A percentile compares a stretch with the other conserved stretches of the same genome.
Conservation (phyloP, 306 rosid species). For the Pueraria montana region DNA sequence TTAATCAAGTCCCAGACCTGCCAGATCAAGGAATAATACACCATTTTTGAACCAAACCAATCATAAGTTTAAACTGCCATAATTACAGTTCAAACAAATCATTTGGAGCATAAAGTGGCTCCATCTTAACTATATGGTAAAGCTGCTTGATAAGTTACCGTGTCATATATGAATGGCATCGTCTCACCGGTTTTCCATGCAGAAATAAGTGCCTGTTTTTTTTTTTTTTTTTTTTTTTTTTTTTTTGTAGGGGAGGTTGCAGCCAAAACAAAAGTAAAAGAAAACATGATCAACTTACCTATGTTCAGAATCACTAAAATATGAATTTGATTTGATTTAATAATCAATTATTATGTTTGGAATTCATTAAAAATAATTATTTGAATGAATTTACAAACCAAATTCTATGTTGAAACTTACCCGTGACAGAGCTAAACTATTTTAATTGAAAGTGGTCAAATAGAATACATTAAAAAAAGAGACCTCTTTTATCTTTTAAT, state of each 20-base stretch:
- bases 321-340: not conserved
- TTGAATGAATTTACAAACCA: not conserved
- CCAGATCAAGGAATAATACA: conserved; percentile 23
- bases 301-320: not conserved
- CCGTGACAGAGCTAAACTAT: no score
- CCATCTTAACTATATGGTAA: conserved; percentile 32
- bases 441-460: no score
- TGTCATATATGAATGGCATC: conserved; percentile 96
- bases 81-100: conserved; percentile 38
- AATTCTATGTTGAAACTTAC: not conserved
- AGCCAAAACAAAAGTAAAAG: conserved; percentile 3
- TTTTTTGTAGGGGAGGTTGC: not conserved
- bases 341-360: not conserved
- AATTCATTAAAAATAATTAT: not conserved
- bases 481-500: no score
- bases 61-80: conserved; percentile 18
- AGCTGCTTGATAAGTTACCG: conserved; percentile 60
- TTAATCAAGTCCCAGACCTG: conserved; percentile 94
- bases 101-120: conserved; percentile 37
- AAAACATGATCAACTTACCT: conserved; percentile 25
- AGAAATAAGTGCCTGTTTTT: conserved; percentile 79
- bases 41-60: conserved; percentile 30
- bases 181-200: conserved; percentile 86
- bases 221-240: not conserved
- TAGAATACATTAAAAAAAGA: no score